Base-by-base conservation (phyloP, 352 stramenopile species). In the Phytophthora chlamydospora region DNA sequence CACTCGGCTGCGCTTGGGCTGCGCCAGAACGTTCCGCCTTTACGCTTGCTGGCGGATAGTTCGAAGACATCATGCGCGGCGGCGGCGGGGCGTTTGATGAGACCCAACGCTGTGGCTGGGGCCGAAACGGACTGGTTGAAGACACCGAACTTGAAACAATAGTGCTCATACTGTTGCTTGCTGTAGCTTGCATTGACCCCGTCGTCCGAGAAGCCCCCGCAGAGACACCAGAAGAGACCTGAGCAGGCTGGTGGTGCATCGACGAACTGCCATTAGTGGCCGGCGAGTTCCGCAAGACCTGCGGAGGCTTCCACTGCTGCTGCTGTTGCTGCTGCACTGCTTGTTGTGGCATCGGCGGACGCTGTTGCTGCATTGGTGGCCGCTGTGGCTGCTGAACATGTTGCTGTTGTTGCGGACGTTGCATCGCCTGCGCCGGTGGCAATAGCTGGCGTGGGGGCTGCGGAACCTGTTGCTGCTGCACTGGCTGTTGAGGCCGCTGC, bases 31-130 rank as follows among this genome's bases (percentile, higher is more conserved):
- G 39, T n/a, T 76, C 68, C 4, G 54, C 42, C 39, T 76, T 76
- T 12, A 76, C 41, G 33, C 58, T 65, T n/a, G 50, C 32, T 47
- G 64, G 42, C 7, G 51, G 40, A 32, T 73, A 58, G 11, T 62
- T 76, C 3, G 42, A 60, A 14, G 42, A 9, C 49, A 69, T 66
- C 64, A 83, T 75, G 5, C 76, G 76, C 10, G 75, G 77, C 6
- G 77, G 78, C 3, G 83, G 81, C 2, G 80, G 78, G 6, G 69
- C 76, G 50, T 89, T 71, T 6, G 53, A 70, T 4, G 44, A 72
- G 19, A 50, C 46, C 54, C 47, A 66, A 53, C 16, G 52, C 48
- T 72, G 76, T 7, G 54, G 62, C 16, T 73, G 61, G 17, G 64
- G 59, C 29, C 47, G 60, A 10, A 66, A 64, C 6, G 43, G 36